A percentile compares a stretch with the other conserved stretches of the same genome.
Evolutionary conservation across 2,329 filamentous ascomycete genomes (phyloP).

Genomic region (Westerdykella ornata): DNA sequence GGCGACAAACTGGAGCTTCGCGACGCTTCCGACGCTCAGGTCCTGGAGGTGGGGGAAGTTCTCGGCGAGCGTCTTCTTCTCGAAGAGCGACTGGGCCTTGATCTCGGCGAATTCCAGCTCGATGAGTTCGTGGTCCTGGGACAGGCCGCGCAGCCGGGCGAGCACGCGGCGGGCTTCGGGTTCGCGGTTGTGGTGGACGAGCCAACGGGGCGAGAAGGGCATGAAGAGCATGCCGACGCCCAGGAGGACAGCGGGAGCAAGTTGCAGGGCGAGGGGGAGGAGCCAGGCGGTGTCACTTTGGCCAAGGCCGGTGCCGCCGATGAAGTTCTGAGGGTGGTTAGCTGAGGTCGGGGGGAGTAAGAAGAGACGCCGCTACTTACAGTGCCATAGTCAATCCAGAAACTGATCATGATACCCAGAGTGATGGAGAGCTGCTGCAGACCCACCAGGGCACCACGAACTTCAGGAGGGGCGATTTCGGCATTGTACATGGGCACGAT

Average conservation of each 20-base stretch:
- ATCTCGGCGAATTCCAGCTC: conserved; percentile 77
- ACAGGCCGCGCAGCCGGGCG: conserved; percentile 56
- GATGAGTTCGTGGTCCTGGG: conserved; percentile 59
- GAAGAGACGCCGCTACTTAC: conserved; percentile 15
- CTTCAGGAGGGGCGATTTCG: conserved; percentile 51
- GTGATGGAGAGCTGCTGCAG: conserved; percentile 60
- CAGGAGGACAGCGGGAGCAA: conserved; percentile 60
- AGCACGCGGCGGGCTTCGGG: conserved; percentile 59
- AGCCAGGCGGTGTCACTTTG: conserved; percentile 68
- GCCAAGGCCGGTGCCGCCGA: conserved; percentile 48
- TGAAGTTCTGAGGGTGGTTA: conserved; percentile 36
- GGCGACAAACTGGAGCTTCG: conserved; percentile 56
- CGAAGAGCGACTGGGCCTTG: conserved; percentile 69
- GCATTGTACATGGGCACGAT: conserved; percentile 53
- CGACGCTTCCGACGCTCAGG: conserved; percentile 53
- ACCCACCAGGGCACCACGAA: conserved; percentile 59
- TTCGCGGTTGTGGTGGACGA: conserved; percentile 63
- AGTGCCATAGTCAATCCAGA: conserved; percentile 45
- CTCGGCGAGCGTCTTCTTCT: conserved; percentile 62
- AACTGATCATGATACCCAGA: conserved; percentile 59
- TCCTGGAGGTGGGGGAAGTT: conserved; percentile 60
- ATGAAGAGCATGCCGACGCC: conserved; percentile 69
- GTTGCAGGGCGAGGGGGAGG: conserved; percentile 63
- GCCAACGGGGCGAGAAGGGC: conserved; percentile 72
- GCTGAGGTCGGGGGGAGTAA: conserved; percentile 9